Evolutionary conservation across 139 green algal genomes (phyloP), one percentile per base, ranked within the genome.

Genomic region (Tetradesmus obliquus): DNA sequence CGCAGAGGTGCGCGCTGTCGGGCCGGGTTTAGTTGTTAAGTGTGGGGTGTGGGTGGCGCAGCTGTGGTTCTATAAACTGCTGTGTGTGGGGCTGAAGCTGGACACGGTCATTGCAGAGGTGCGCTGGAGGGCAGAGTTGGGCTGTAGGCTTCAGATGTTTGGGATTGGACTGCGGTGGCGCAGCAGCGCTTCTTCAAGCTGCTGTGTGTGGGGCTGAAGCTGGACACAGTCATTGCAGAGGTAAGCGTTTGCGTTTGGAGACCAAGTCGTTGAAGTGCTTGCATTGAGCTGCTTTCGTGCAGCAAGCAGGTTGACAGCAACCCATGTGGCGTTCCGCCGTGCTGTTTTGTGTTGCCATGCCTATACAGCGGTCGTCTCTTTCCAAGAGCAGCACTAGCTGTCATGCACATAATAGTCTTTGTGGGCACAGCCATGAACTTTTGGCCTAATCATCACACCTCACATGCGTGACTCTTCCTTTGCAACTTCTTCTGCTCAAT

Each of bases 1-100:
- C 79, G 79, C 80, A 58, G 94, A 98, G 88, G 88, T 91, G 32
- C 32, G 32, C 32, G 32, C 32, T 45, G 54, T 15, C 22, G 15
- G 69, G 69, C 17, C 15, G 17, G 19, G 69, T 79, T 83, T 79
- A 79, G 69, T 17, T 17, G 69, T 79, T 45, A 45, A 0, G 32
- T 45, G 32, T 45, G 32, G 32, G 32, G 32, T 45, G 32, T 99
- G 96, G 96, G 93, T 95, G 0, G 90, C 93, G 1, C 95, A 97
- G 94, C 97, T 99, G 95, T 95, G 97, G 20, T 99, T 99, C 93
- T 99, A 99, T 95, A 99, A 98, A 92, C 92, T 98, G 92, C 94
- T 99, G 20, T 98, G 96, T 87, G 94, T 98, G 13, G 93, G 81
- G n/a, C 86, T 98, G 55, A 99, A 99, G 96, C 95, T 97, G 12